A percentile compares a stretch with the other conserved stretches of the same genome.
Evolutionary conservation across 305 asterid species (phyloP).

Genomic region (Fraxinus baroniana): DNA sequence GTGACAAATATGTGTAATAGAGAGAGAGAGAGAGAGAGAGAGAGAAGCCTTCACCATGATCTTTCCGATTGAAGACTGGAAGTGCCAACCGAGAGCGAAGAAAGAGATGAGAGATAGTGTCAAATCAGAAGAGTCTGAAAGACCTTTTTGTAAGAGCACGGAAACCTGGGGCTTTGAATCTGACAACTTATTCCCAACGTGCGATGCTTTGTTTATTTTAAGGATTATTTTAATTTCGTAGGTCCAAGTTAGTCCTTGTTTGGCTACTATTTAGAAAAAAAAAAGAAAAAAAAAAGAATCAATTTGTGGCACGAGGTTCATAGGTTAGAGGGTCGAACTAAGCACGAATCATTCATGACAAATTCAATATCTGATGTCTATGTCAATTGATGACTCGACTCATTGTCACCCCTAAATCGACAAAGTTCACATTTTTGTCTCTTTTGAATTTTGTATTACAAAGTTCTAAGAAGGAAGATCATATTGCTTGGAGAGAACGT

Average conservation of each 20-base stretch:
- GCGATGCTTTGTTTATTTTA: neutral
- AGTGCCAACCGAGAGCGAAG: neutral
- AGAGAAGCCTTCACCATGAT: neutral
- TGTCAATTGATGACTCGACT: too few species aligned
- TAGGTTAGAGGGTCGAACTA: neutral
- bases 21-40: neutral
- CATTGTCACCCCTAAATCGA: neutral
- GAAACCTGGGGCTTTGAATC: constrained; percentile 17
- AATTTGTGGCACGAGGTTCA: neutral
- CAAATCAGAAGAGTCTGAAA: neutral
- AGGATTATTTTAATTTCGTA: neutral
- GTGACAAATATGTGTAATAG: too few species aligned
- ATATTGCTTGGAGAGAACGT: neutral
- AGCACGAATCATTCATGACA: neutral
- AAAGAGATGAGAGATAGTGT: neutral
- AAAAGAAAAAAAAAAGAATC: too few species aligned
- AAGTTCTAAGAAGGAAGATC: neutral
- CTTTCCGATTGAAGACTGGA: neutral
- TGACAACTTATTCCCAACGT: neutral
- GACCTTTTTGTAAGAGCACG: constrained; percentile 1
- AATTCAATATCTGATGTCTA: neutral
- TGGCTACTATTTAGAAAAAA: too few species aligned
- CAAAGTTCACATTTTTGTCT: neutral
- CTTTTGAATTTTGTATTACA: neutral
- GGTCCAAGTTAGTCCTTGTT: neutral